Base-by-base conservation (phyloP, 495 filamentous ascomycete species). In the Penicillium verhagenii region DNA sequence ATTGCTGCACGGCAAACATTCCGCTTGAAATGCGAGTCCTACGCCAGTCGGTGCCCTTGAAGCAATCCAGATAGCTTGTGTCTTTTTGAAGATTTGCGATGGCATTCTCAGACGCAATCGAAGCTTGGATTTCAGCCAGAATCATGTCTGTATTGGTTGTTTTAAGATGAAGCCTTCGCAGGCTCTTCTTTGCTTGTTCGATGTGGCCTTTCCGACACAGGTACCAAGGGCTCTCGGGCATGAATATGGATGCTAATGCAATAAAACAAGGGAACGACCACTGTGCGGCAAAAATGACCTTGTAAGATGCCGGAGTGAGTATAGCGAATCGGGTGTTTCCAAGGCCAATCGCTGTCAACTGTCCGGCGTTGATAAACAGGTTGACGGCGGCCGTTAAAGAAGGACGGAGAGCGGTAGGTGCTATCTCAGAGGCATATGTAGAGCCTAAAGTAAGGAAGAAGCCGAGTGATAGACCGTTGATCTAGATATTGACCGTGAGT, bases 191-290 rank as follows among this genome's bases (percentile, higher is more conserved):
- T 4, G 53, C 53, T 9, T 6, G 18, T 29, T 43, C 37, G 7
- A 48, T 40, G 1, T 49, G 21, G 1, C 45, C 35, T 1, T 55
- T 55, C 6, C 52, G 35, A 5, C 45, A 42, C 13, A 55, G 53
- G 13, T 49, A 50, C 45, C 46, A 50, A 5, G 46, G 53, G 19
- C 53, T 55, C 20, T 50, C 46, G 7, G 53, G 53, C 19, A 55
- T 47, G 8, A 55, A 28, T 1, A 55, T 11, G 4, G 35, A 7
- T 13, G 35, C 25, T 10, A 50, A 21, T 0, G 16, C 21, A 11
- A 55, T 55, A 13, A 47, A 47, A 25, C 53, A 55, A 14, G 53
- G 53, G 11, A 55, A 55, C 1, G 53, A 21, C 53, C 53, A 55
- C 24, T 55, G 53, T 21, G 53, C 45, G 3, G 53, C 53, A 31